Percentiles rank a stretch among this genome's conserved stretches.
Conservation (phyloP, 768 basidiomycete species). For the Suillus hirtellus region DNA sequence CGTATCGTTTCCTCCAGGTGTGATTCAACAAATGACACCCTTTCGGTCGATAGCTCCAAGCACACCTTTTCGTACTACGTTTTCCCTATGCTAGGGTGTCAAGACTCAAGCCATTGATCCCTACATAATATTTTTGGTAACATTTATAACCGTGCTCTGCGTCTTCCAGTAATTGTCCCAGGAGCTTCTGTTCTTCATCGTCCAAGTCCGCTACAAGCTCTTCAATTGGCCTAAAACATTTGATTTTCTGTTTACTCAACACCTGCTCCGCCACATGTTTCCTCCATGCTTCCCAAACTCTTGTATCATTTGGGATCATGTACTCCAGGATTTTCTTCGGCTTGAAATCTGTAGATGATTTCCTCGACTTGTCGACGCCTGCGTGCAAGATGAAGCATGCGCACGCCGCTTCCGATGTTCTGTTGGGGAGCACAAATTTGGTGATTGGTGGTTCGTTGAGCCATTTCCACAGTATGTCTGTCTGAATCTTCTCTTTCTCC, state of each 20-base stretch:
- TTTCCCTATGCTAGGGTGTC: background rate
- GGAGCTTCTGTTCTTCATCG: background rate
- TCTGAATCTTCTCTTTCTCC: slow-evolving; percentile 28
- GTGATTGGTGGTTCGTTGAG: slow-evolving; percentile 15
- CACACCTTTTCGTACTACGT: background rate
- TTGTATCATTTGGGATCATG: slow-evolving; percentile 24
- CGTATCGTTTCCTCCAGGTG: background rate
- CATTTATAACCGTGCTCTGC: background rate
- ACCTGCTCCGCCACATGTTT: slow-evolving; percentile 18
- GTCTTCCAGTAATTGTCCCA: background rate
- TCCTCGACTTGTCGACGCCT: background rate
- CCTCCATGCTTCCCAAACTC: slow-evolving; percentile 25
- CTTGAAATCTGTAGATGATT: background rate
- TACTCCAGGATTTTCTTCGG: slow-evolving; percentile 16
- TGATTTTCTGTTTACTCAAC: background rate
- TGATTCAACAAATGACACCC: background rate
- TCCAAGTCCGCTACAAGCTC: background rate
- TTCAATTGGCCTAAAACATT: background rate
- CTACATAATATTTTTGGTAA: background rate
- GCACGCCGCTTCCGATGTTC: slow-evolving; percentile 21
- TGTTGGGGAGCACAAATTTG: slow-evolving; percentile 19
- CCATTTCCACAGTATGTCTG: slow-evolving; percentile 20
- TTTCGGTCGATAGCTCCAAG: background rate
- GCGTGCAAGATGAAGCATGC: slow-evolving; percentile 16
- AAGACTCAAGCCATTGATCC: too few relatives aligned